Percentiles rank a stretch among this genome's conserved stretches.
phyloP scores from a whole-genome alignment of 139 green algal genomes.

The Chlamydomonas applanata region DNA sequence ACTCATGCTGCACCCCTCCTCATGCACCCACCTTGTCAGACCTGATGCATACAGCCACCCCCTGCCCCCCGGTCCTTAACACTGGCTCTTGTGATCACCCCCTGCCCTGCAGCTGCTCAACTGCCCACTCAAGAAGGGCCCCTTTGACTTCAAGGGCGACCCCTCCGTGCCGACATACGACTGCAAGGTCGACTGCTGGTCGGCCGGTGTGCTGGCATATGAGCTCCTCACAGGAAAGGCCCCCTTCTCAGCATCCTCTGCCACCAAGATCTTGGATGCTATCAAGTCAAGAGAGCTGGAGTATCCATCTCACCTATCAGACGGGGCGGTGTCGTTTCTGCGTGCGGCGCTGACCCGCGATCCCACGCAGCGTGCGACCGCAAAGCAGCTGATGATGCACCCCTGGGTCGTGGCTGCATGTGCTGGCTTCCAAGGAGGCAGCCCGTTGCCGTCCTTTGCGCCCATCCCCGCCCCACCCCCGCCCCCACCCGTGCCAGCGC shows the following conservation, averaged over 20 bases:
- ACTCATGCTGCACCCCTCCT: too few relatives aligned
- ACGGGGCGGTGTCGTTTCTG: constrained; percentile 15
- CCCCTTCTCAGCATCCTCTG: constrained; percentile 41
- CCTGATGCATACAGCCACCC: neutral
- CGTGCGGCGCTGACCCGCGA: constrained; percentile 15
- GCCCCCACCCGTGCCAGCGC: too few relatives aligned
- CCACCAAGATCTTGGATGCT: constrained; percentile 35
- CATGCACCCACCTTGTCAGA: too few relatives aligned
- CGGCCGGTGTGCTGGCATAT: constrained; percentile 43
- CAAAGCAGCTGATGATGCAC: constrained; percentile 21
- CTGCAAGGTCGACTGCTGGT: constrained; percentile 35
- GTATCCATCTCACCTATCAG: constrained; percentile 25
- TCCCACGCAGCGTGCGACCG: constrained; percentile 11
- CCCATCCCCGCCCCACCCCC: too few relatives aligned
- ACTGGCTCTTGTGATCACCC: too few relatives aligned
- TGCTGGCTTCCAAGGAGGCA: neutral
- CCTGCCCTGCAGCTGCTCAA: constrained; percentile 11
- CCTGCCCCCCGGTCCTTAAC: neutral
- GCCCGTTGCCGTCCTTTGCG: neutral
- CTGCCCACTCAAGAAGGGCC: constrained; percentile 43
- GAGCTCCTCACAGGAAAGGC: constrained; percentile 46
- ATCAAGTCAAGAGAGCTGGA: constrained; percentile 30
- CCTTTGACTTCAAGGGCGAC: constrained; percentile 53
- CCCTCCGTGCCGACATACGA: constrained; percentile 21
- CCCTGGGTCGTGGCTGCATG: constrained; percentile 22